Evolutionary conservation across 2,329 filamentous ascomycete genomes (phyloP).

Genomic region (Fusarium irregulare): DNA sequence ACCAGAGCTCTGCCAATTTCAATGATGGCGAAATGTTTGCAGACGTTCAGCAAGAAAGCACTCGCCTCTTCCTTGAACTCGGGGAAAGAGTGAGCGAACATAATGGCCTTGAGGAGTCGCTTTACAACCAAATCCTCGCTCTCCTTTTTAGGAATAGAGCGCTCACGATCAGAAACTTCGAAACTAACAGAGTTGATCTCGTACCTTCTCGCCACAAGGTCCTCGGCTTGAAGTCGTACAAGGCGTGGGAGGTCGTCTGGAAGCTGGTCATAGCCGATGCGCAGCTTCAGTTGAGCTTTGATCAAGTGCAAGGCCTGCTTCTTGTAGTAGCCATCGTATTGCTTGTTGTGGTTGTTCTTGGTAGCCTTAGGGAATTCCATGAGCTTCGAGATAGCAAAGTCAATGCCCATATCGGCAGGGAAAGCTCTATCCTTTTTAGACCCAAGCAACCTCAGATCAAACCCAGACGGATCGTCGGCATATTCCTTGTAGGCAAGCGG

Average conservation of each 20-base stretch:
- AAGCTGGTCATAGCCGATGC: slow-evolving; percentile 86
- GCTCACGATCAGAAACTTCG: slow-evolving; percentile 79
- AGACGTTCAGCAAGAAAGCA: slow-evolving; percentile 81
- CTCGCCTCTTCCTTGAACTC: slow-evolving; percentile 83
- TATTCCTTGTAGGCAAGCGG: slow-evolving; percentile 86
- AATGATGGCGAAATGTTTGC: slow-evolving; percentile 88
- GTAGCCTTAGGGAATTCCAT: slow-evolving; percentile 78
- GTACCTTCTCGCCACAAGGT: slow-evolving; percentile 78
- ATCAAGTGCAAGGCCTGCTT: slow-evolving; percentile 90
- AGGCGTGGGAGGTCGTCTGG: slow-evolving; percentile 90
- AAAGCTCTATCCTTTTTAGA: slow-evolving; percentile 91
- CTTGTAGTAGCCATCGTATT: slow-evolving; percentile 87
- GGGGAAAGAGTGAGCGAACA: slow-evolving; percentile 84
- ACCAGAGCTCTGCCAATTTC: slow-evolving; percentile 89
- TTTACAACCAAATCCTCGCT: slow-evolving; percentile 85
- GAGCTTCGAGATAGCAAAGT: slow-evolving; percentile 88
- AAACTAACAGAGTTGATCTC: slow-evolving; percentile 78
- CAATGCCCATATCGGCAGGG: slow-evolving; percentile 85
- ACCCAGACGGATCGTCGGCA: slow-evolving; percentile 87
- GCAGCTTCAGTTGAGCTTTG: slow-evolving; percentile 87
- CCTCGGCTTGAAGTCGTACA: slow-evolving; percentile 88
- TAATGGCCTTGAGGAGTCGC: slow-evolving; percentile 87
- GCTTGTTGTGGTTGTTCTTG: slow-evolving; percentile 66
- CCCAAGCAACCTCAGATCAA: slow-evolving; percentile 89
- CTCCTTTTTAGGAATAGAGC: slow-evolving; percentile 87